Evolutionary conservation across 2,329 filamentous ascomycete genomes (phyloP), one percentile per base, ranked within the genome.

Genomic region (Hypoxylon rubiginosum): DNA sequence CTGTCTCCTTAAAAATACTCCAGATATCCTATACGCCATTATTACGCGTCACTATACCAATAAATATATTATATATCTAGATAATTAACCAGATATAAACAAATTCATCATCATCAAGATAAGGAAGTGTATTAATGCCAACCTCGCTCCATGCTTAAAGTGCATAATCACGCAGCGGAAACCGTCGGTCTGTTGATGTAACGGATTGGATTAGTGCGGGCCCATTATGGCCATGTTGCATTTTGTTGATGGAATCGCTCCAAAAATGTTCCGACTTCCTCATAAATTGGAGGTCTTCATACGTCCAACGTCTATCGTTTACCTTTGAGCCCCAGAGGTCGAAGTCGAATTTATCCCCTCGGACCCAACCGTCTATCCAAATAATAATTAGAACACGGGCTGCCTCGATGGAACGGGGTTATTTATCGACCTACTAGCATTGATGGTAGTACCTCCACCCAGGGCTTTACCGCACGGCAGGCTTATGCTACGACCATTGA

Each of bases 281-380:
- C 60, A 81, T 78, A 63, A 81, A 84, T 1, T 78, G 79, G 9
- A 82, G 74, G n/a, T 75, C 74, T 0, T 79, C 72, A 43, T 79
- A 81, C 48, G 74, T 76, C 78, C 82, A 85, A 3, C 73, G 67
- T 1, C 72, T 24, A 61, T 84, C 81, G 28, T 50, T 5, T 41
- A 68, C 46, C 51, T 65, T n/a, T 50, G 65, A 6, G 1, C 79
- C 81, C 83, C 81, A 84, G 48, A 76, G 73, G 51, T 83, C 76
- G 66, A 80, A 84, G 64, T 83, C 81, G 17, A 72, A 71, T 10
- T 72, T 73, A 19, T 77, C 76, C 2, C 81, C 81, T 34, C 81
- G 77, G n/a, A 79, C 77, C 73, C 82, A 80, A 7, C 67, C 73
- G 7, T 71, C 75, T 67, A 26, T 28, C 10, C 13, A 5, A 28